Evolutionary conservation across 2,329 filamentous ascomycete species (phyloP).

Genomic region (Madurella mycetomatis): DNA sequence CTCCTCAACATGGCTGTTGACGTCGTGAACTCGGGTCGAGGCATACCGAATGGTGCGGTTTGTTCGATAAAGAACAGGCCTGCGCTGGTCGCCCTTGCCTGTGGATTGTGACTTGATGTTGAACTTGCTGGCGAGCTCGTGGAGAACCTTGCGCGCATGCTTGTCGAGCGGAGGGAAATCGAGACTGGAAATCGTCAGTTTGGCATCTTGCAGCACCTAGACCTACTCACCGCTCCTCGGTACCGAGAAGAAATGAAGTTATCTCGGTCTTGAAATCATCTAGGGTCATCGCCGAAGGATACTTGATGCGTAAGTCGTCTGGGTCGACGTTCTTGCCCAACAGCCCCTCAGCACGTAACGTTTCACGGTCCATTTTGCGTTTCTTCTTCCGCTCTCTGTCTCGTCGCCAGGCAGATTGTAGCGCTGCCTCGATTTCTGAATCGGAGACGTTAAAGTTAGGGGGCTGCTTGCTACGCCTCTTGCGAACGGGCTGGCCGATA

Average conservation of each 20-base stretch:
- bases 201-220: neutral
- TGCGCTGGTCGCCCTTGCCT: slow-evolving; percentile 67
- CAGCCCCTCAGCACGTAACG: slow-evolving; percentile 60
- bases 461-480: slow-evolving; percentile 32
- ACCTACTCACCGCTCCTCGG: slow-evolving; percentile 53
- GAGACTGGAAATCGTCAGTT: slow-evolving; percentile 45
- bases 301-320: slow-evolving; percentile 64
- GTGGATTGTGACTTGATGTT: slow-evolving; percentile 79
- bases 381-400: slow-evolving; percentile 68
- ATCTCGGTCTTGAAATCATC: slow-evolving; percentile 70
- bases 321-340: slow-evolving; percentile 55
- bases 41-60: slow-evolving; percentile 58
- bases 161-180: slow-evolving; percentile 82
- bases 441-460: slow-evolving; percentile 57
- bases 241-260: slow-evolving; percentile 61
- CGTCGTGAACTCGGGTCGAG: slow-evolving; percentile 48
- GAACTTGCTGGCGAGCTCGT: slow-evolving; percentile 71
- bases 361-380: slow-evolving; percentile 66
- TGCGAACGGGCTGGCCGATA: slow-evolving; percentile 37
- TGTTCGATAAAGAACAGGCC: slow-evolving; percentile 74
- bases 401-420: slow-evolving; percentile 59
- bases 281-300: slow-evolving; percentile 66
- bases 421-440: slow-evolving; percentile 58
- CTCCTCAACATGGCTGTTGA: slow-evolving; percentile 45
- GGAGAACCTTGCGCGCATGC: slow-evolving; percentile 68